Evolutionary conservation across 495 filamentous ascomycete genomes (phyloP), one percentile per base, ranked within the genome.

Genomic region (Rostrohypoxylon terebratum): DNA sequence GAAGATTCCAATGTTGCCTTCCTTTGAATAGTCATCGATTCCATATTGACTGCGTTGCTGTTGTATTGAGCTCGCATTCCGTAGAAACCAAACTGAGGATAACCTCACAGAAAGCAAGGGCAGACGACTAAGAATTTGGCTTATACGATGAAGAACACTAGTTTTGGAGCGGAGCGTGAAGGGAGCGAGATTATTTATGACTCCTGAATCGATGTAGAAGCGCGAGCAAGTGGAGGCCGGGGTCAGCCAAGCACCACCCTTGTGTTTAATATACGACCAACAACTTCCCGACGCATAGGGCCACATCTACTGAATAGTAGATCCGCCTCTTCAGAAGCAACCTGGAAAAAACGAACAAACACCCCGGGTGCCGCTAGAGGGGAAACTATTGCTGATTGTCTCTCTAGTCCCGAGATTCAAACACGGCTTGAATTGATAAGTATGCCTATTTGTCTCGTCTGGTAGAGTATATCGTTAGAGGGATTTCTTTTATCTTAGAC

Each of bases 201-300:
- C 45, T 59, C 53, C 58, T 51, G 63, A 47, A 58, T 66, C 47
- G 63, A 68, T 65, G 54, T 60, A 63, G 51, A 55, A 68, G 63
- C 50, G 58, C 48, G 51, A 64, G 23, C 11, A 61, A 54, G 55
- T 64, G 54, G 47, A 69, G 42, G 48, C 20, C 25, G 20, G 62
- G 38, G 31, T 69, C 31, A 71, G 53, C 42, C 45, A 63, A 51
- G 44, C 20, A 65, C 63, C 20, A 65, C 64, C 67, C 63, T 45
- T 25, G 36, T 70, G 65, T 68, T 70, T 75, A 73, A 75, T 75
- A 73, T 77, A 53, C 71, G 69, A 71, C 71, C 69, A 75, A 73
- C 65, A 71, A 40, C 58, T 38, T 72, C 51, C 60, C 54, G 55
- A 67, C 50, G 60, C 57, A 48, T 53, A 72, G 65, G 65, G 68